Conservation (phyloP, 345 rosid genomes). For the Pseudoturritis turrita region DNA sequence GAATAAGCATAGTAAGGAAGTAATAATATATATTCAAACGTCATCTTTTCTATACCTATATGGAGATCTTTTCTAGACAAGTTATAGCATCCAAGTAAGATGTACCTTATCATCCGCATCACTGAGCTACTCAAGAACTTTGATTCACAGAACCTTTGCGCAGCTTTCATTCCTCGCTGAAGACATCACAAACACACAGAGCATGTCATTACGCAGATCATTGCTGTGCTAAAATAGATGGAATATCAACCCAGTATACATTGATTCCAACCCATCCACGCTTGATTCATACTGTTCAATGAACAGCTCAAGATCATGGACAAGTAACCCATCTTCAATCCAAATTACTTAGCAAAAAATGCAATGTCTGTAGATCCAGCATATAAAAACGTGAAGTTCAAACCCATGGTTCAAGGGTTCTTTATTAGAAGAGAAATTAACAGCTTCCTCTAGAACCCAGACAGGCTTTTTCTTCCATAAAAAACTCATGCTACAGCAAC, state of each 20-base stretch:
- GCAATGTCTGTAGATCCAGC: background rate
- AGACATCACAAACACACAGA: conserved; percentile 16
- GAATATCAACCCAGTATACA: background rate
- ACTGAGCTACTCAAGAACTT: conserved; percentile 80
- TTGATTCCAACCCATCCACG: background rate
- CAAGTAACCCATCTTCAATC: background rate
- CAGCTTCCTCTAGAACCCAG: background rate
- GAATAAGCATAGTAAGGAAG: background rate
- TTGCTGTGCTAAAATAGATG: background rate
- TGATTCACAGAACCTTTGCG: conserved; percentile 68
- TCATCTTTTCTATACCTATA: background rate
- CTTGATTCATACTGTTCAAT: background rate
- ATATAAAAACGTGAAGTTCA: background rate
- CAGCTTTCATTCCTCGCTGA: conserved; percentile 82
- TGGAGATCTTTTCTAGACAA: background rate
- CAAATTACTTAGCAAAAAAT: background rate
- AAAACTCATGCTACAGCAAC: background rate
- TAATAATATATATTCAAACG: background rate
- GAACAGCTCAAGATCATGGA: conserved; percentile 1
- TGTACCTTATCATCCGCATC: conserved; percentile 84
- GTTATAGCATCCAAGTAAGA: background rate
- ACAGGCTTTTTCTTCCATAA: background rate
- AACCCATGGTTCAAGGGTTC: background rate
- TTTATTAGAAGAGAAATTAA: background rate
- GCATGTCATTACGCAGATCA: conserved; percentile 9